Percentiles rank a stretch among this genome's conserved stretches.
These are phyloP conservation scores for Suillus clintonianus DNA, from an alignment of 768 basidiomycete genomes.

Conservation along the genomic window DNA sequence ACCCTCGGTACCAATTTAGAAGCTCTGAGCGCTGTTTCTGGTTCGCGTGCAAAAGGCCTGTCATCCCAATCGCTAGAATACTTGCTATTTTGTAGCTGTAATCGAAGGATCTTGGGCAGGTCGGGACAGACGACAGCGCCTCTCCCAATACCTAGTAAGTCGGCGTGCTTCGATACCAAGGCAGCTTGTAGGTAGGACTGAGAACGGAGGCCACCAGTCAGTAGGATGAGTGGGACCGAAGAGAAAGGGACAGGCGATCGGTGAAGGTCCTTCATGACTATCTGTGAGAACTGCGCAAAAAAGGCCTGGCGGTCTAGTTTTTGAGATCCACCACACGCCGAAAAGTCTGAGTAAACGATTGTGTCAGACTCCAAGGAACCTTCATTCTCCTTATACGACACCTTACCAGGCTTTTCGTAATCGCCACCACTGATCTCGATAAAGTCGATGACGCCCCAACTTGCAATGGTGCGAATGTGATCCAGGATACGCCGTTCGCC, in stretches of 20 bases:
- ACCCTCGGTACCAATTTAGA: conserved; percentile 44
- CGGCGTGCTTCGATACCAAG: conserved; percentile 55
- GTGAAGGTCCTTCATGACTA: conserved; percentile 40
- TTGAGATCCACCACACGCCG: conserved; percentile 25
- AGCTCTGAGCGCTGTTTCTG: conserved; percentile 24
- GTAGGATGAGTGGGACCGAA: conserved; percentile 60
- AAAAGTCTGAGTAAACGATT: conserved; percentile 42
- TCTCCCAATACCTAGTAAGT: conserved; percentile 79
- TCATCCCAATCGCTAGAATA: conserved; percentile 15
- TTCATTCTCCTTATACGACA: conserved; percentile 16
- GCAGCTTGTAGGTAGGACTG: conserved; percentile 55
- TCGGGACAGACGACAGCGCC: conserved; percentile 63
- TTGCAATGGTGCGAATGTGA: conserved; percentile 61
- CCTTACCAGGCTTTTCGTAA: conserved; percentile 75
- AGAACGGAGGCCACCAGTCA: conserved; percentile 80
- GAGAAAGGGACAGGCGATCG: conserved; percentile 18
- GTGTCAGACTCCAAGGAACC: background rate
- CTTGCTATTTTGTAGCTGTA: conserved; percentile 7
- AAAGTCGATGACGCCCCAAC: conserved; percentile 73
- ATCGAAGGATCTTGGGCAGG: conserved; percentile 46
- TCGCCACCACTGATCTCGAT: conserved; percentile 89
- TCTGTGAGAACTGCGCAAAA: conserved; percentile 67
- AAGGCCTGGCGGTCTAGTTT: conserved; percentile 63
- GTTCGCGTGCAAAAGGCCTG: conserved; percentile 42
- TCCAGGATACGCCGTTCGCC: conserved; percentile 47